Percentiles rank a stretch among this genome's conserved stretches.
Conservation (phyloP, 75 land plant genomes). For the Azolla pinnata region DNA sequence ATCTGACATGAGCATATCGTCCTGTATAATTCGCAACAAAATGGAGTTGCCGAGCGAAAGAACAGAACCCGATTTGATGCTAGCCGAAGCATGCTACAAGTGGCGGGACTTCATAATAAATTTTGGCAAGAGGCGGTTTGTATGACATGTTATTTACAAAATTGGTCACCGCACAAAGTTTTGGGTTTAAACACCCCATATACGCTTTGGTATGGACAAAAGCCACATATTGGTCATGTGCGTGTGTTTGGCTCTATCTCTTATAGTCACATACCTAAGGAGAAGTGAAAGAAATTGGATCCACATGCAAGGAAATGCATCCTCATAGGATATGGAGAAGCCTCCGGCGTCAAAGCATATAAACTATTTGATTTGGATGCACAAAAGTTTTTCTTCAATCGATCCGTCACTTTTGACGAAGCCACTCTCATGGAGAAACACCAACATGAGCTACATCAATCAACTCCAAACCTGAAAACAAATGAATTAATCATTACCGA, state of each 20-base stretch:
- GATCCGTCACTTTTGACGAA: no score
- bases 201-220: not conserved
- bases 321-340: constrained; percentile 10
- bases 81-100: constrained; percentile 14
- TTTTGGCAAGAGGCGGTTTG: constrained; percentile 32
- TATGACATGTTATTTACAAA: constrained; percentile 16
- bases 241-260: constrained; percentile 16
- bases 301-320: constrained; percentile 14
- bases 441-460: no score
- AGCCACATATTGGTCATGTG: constrained; percentile 6
- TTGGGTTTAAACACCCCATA: constrained; percentile 13
- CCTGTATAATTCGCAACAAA: constrained; percentile 29
- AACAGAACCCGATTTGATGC: constrained; percentile 15
- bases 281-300: constrained; percentile 19
- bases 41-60: constrained; percentile 31
- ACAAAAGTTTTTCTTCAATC: not conserved
- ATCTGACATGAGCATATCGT: constrained; percentile 16
- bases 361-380: not conserved
- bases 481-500: no score
- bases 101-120: constrained; percentile 11
- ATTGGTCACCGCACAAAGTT: constrained; percentile 16
- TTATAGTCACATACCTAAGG: constrained; percentile 11
- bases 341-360: not conserved
- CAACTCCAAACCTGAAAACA: no score
- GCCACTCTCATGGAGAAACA: no score